Evolutionary conservation across 2,329 filamentous ascomycete species (phyloP).

Genomic region (Lachnellula occidentalis): DNA sequence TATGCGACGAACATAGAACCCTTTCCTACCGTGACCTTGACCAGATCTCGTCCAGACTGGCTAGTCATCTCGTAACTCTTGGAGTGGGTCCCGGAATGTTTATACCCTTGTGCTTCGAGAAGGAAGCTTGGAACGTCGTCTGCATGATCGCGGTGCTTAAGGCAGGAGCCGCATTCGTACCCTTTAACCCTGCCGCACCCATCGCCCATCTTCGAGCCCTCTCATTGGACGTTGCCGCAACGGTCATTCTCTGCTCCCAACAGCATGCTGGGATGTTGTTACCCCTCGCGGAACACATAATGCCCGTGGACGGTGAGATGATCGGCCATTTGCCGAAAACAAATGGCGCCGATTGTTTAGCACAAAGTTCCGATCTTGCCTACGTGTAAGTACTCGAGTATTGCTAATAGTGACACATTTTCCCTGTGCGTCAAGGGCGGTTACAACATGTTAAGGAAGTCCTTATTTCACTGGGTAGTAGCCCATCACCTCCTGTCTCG

Average conservation of each 20-base stretch:
- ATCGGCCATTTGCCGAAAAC: neutral
- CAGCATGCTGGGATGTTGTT: neutral
- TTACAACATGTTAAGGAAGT: neutral
- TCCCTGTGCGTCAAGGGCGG: neutral
- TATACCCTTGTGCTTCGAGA: constrained; percentile 18
- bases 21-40: constrained; percentile 12
- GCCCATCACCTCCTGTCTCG: neutral
- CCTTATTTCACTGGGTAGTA: neutral
- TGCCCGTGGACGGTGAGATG: neutral
- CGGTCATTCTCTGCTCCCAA: constrained; percentile 9
- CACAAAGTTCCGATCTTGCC: constrained; percentile 3
- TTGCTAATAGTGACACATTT: neutral
- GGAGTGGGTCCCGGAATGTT: constrained; percentile 10
- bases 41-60: constrained; percentile 4
- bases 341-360: neutral
- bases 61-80: constrained; percentile 4
- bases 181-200: constrained; percentile 22
- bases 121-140: constrained; percentile 22
- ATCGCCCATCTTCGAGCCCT: constrained; percentile 3
- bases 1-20: constrained; percentile 10
- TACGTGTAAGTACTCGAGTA: constrained; percentile 4
- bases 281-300: neutral
- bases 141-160: constrained; percentile 27
- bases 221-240: constrained; percentile 5
- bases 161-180: constrained; percentile 26